These are phyloP conservation scores for Aplosporella prunicola DNA, from an alignment of 2,329 filamentous ascomycete genomes.

Conservation along the genomic window DNA sequence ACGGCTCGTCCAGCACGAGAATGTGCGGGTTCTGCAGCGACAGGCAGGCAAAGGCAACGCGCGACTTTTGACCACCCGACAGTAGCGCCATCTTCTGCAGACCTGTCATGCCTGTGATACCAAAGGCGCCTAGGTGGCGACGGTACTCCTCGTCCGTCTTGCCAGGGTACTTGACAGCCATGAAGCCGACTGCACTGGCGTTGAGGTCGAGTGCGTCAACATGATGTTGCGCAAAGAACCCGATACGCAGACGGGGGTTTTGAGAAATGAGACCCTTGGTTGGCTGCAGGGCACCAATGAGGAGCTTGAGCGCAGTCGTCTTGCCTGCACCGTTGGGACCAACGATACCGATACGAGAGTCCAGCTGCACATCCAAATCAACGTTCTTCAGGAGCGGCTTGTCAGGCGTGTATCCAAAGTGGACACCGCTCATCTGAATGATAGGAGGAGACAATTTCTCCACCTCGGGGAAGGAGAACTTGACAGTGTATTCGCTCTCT, in stretches of 20 bases:
- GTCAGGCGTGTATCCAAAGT: conserved; percentile 78
- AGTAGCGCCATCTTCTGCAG: conserved; percentile 91
- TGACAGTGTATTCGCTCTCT: conserved; percentile 88
- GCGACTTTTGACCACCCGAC: conserved; percentile 95
- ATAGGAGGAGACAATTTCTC: conserved; percentile 97
- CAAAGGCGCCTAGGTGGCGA: conserved; percentile 78
- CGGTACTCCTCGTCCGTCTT: conserved; percentile 95
- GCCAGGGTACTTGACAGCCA: conserved; percentile 85
- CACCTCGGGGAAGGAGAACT: conserved; percentile 95
- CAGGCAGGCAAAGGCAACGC: conserved; percentile 95
- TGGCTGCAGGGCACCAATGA: conserved; percentile 75
- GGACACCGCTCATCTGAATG: conserved; percentile 89
- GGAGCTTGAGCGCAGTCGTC: conserved; percentile 95
- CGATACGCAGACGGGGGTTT: conserved; percentile 78
- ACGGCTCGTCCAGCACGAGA: conserved; percentile 94
- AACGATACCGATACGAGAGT: conserved; percentile 98
- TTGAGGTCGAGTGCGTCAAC: conserved; percentile 91
- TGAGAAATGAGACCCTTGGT: conserved; percentile 75
- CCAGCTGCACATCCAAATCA: conserved; percentile 92
- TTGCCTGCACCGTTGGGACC: conserved; percentile 98
- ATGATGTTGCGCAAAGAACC: conserved; percentile 98
- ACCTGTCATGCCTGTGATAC: conserved; percentile 85
- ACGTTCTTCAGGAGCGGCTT: conserved; percentile 74
- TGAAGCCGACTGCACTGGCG: conserved; percentile 85
- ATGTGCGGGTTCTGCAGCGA: conserved; percentile 93